Percentiles rank a stretch among this genome's conserved stretches.
Evolutionary conservation across 371 early-diverging fungal genomes (phyloP).

Genomic region (Gilbertella persicaria): DNA sequence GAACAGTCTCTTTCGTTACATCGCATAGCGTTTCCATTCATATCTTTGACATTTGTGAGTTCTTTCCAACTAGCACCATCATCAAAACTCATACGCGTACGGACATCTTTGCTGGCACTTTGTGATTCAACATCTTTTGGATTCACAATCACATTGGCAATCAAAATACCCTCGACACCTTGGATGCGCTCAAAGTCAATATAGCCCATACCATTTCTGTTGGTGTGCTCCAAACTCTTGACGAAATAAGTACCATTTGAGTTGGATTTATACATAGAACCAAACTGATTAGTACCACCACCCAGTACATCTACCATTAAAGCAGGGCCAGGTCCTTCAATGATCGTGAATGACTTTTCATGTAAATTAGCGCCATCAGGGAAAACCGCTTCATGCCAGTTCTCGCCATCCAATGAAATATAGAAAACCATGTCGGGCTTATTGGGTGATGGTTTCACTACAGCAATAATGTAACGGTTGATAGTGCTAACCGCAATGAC

Average conservation of each 20-base stretch:
- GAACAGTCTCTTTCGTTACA: slow-evolving; percentile 63
- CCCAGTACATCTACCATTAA: slow-evolving; percentile 68
- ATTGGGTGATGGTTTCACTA: slow-evolving; percentile 51
- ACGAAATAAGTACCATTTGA: slow-evolving; percentile 90
- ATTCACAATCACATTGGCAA: slow-evolving; percentile 83
- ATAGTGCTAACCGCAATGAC: slow-evolving; percentile 67
- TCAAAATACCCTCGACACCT: slow-evolving; percentile 79
- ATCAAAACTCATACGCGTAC: slow-evolving; percentile 87
- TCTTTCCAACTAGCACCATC: slow-evolving; percentile 81
- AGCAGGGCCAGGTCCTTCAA: slow-evolving; percentile 67
- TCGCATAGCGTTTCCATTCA: slow-evolving; percentile 32
- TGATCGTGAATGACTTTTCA: slow-evolving; percentile 72
- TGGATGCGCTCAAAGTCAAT: slow-evolving; percentile 92
- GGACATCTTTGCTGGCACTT: slow-evolving; percentile 61
- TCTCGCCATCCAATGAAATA: slow-evolving; percentile 60
- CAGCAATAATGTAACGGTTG: slow-evolving; percentile 70
- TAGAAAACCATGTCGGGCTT: slow-evolving; percentile 58
- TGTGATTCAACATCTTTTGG: slow-evolving; percentile 55
- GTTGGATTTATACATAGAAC: slow-evolving; percentile 83
- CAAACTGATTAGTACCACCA: slow-evolving; percentile 46
- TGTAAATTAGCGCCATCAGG: slow-evolving; percentile 49
- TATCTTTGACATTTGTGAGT: slow-evolving; percentile 45
- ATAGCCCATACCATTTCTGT: slow-evolving; percentile 69
- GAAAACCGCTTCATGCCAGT: slow-evolving; percentile 67
- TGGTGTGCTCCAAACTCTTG: slow-evolving; percentile 75